Percentiles rank a stretch among this genome's conserved stretches.
Evolutionary conservation across 345 rosid genomes (phyloP).

Genomic region (Eucalyptus sp.): DNA sequence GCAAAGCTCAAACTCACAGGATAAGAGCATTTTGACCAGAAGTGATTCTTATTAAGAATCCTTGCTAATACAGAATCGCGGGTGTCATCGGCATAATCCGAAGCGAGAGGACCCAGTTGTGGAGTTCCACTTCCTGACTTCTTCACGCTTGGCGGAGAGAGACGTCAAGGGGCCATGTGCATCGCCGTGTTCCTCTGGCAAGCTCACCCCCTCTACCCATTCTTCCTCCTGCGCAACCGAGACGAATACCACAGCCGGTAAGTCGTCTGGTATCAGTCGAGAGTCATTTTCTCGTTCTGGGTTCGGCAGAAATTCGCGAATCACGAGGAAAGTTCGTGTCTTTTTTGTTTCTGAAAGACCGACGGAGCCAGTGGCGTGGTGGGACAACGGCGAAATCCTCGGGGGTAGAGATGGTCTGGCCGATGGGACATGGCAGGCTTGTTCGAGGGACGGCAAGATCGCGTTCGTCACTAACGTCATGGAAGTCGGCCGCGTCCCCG

Average conservation of each 20-base stretch:
- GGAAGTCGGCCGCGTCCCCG: slow-evolving; percentile 21
- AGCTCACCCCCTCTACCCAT: slow-evolving; percentile 56
- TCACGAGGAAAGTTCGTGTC: neutral
- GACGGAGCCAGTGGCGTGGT: slow-evolving; percentile 59
- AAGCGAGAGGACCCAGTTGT: neutral
- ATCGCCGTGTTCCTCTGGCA: slow-evolving; percentile 64
- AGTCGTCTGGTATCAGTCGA: neutral
- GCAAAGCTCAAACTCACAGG: neutral
- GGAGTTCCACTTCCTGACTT: neutral
- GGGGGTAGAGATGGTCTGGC: slow-evolving; percentile 70
- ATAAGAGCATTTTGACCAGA: neutral
- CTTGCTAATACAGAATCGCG: neutral
- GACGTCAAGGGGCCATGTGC: slow-evolving; percentile 15
- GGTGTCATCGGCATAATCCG: neutral
- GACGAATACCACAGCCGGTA: slow-evolving; percentile 64
- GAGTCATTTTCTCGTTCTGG: neutral
- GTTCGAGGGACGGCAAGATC: slow-evolving; percentile 40
- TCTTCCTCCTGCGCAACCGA: slow-evolving; percentile 64
- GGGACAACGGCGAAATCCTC: slow-evolving; percentile 44
- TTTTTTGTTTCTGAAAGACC: slow-evolving; percentile 21
- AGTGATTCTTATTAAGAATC: neutral
- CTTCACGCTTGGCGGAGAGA: neutral
- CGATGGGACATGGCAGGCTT: slow-evolving; percentile 92
- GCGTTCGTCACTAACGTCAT: slow-evolving; percentile 68
- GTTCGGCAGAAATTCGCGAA: neutral